Base-by-base conservation (phyloP, 352 stramenopile species). In the Bremia lactucae region DNA sequence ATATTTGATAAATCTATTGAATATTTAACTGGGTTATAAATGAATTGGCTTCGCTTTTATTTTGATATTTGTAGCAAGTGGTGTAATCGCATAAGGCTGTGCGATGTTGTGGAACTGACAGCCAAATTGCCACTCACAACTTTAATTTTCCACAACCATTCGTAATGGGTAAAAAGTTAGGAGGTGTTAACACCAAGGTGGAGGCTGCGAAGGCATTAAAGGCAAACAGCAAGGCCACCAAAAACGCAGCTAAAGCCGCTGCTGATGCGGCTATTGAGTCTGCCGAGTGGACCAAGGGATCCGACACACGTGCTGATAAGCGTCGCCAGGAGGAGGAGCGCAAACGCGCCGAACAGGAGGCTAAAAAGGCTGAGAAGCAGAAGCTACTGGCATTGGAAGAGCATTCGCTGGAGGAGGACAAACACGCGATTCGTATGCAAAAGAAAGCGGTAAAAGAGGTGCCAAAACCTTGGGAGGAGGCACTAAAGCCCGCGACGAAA, bases 121-220 rank as follows among this genome's bases (percentile, higher is more conserved):
- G n/a, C n/a, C n/a, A n/a, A n/a, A n/a, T n/a, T n/a, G n/a, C n/a
- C n/a, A n/a, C n/a, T n/a, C n/a, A n/a, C n/a, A n/a, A n/a, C n/a
- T n/a, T n/a, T n/a, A n/a, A n/a, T n/a, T n/a, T n/a, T n/a, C n/a
- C n/a, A n/a, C n/a, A n/a, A 60, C 47, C 52, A 60, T 44, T 43
- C 45, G 42, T 22, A 3, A 71, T 68, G 58, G 62, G 23, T 23
- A 72, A 71, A 45, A 86, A 83, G 58, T 68, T 68, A 26, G 48
- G 62, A 38, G 62, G 65, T 16, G 37, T 52, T 19, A 87, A 87
- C 66, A 73, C 65, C 18, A 87, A 87, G 59, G 75, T 84, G 19
- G 75, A 83, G 52, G 75, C 70, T 13, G 75, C 63, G 14, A 85
- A 85, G 52, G 69, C 72, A 45, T 74, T 74, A 58, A 87, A 87